Percentiles rank a stretch among this genome's conserved stretches.
Conservation (phyloP, 768 basidiomycete genomes). For the Boletus vinaceobasis region DNA sequence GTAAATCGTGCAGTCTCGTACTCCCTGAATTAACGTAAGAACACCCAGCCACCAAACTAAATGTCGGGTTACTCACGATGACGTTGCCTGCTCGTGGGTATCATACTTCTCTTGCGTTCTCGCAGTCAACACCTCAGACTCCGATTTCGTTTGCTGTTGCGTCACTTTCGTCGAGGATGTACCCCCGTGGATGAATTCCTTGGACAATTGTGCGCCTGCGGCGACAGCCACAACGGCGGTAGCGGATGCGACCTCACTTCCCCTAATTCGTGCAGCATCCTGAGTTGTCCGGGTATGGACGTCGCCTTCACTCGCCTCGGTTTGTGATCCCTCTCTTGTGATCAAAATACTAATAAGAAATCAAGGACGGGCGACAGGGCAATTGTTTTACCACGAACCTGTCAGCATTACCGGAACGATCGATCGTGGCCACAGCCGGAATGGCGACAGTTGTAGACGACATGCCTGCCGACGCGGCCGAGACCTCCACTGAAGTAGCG, state of each 20-base stretch:
- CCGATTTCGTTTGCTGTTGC: not conserved
- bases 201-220: not conserved
- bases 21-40: conserved; percentile 1
- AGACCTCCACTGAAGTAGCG: not conserved
- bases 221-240: not conserved
- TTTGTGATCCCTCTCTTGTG: not conserved
- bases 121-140: not conserved
- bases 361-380: not conserved
- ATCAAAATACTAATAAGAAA: not conserved
- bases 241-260: not conserved
- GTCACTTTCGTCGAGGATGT: not conserved
- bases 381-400: conserved; percentile 1
- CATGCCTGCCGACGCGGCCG: not conserved
- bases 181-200: not conserved
- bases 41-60: not conserved
- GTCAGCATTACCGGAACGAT: not conserved
- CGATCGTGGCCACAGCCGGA: not conserved
- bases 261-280: not conserved
- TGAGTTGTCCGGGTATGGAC: not conserved
- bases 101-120: not conserved
- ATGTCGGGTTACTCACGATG: conserved; percentile 3
- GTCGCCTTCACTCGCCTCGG: not conserved
- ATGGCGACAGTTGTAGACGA: not conserved
- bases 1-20: not conserved
- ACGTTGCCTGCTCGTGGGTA: not conserved